These are phyloP conservation scores for Geum urbanum DNA, from an alignment of 306 rosid species.

Conservation along the genomic window DNA sequence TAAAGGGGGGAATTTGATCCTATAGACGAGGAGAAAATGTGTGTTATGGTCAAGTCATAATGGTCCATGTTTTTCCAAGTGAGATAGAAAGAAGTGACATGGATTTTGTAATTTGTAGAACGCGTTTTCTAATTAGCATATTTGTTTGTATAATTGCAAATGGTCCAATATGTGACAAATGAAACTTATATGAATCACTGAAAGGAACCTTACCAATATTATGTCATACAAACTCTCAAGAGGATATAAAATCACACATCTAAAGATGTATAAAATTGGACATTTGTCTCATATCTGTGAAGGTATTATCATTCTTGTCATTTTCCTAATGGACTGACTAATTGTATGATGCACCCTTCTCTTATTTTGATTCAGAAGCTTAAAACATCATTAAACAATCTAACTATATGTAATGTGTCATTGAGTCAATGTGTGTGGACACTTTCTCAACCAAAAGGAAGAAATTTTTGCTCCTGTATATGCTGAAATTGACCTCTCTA, in stretches of 20 bases:
- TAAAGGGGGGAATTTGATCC: background rate
- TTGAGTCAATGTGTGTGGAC: too few relatives aligned
- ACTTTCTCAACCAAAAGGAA: too few relatives aligned
- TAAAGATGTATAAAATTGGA: background rate
- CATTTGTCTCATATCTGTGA: background rate
- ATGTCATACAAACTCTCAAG: background rate
- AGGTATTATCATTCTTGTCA: background rate
- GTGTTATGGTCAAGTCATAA: background rate
- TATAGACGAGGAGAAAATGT: background rate
- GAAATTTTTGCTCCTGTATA: too few relatives aligned
- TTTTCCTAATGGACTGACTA: background rate
- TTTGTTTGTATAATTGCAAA: background rate
- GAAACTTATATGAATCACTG: background rate
- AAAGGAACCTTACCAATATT: background rate
- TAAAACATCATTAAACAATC: too few relatives aligned
- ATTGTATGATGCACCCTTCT: background rate
- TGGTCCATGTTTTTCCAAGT: slow-evolving; percentile 1
- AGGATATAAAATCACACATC: background rate
- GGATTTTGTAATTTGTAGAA: too few relatives aligned
- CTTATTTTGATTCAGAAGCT: background rate
- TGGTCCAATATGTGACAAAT: background rate
- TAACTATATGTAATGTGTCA: too few relatives aligned
- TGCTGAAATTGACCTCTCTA: too few relatives aligned
- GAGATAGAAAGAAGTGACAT: background rate
- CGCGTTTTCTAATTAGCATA: background rate